These are phyloP conservation scores for Cladosporium sp. DNA, from an alignment of 2,329 filamentous ascomycete species.

Conservation along the genomic window DNA sequence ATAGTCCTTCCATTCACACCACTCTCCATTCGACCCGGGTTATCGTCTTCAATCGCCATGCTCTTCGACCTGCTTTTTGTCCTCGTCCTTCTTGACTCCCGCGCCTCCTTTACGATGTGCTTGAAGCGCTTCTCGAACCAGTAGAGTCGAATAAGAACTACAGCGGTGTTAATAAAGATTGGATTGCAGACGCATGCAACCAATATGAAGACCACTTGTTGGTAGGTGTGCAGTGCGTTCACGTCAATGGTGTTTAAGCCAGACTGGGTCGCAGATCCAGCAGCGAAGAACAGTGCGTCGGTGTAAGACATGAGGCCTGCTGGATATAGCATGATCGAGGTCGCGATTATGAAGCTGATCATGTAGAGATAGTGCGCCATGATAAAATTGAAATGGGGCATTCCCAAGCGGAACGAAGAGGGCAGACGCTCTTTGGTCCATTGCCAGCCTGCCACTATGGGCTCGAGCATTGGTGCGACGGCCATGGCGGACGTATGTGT, in stretches of 20 bases:
- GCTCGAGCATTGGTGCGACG: slow-evolving; percentile 25
- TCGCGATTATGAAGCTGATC: slow-evolving; percentile 69
- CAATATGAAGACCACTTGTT: slow-evolving; percentile 67
- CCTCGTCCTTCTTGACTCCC: slow-evolving; percentile 64
- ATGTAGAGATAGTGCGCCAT: slow-evolving; percentile 83
- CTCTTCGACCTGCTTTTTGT: slow-evolving; percentile 49
- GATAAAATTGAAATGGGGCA: slow-evolving; percentile 78
- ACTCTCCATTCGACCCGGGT: slow-evolving; percentile 56
- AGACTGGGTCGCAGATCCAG: slow-evolving; percentile 85
- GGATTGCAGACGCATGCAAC: slow-evolving; percentile 76
- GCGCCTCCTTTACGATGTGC: slow-evolving; percentile 73
- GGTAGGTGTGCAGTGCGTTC: slow-evolving; percentile 50
- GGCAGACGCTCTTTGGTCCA: slow-evolving; percentile 28
- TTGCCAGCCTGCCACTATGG: slow-evolving; percentile 26
- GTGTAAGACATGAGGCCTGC: slow-evolving; percentile 70
- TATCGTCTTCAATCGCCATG: slow-evolving; percentile 43
- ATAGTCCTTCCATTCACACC: slow-evolving; percentile 63
- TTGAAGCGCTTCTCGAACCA: slow-evolving; percentile 99
- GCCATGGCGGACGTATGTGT: not conserved
- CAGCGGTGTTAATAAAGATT: slow-evolving; percentile 79
- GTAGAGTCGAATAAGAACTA: slow-evolving; percentile 90
- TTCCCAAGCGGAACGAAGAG: slow-evolving; percentile 30
- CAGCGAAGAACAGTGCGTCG: slow-evolving; percentile 86
- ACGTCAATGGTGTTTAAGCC: slow-evolving; percentile 76
- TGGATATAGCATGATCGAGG: slow-evolving; percentile 75